phyloP scores from a whole-genome alignment of 2,329 filamentous ascomycete species.

The Fusarium compactum region DNA sequence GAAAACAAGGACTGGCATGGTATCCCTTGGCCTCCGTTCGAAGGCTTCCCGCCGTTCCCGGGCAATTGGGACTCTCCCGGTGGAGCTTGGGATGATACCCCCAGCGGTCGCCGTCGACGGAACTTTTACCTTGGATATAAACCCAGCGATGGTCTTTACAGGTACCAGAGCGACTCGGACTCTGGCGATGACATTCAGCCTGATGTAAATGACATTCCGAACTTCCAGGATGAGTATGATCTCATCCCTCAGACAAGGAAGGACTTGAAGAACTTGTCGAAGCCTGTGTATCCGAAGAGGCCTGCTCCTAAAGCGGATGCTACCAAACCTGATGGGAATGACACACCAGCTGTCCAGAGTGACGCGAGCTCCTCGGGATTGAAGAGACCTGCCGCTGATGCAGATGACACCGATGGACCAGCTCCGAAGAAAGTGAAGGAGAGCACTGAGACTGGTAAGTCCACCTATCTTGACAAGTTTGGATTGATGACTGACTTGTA shows the following conservation, averaged over 20 bases:
- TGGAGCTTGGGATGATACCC: background rate
- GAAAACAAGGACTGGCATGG: slow-evolving; percentile 43
- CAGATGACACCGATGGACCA: slow-evolving; percentile 9
- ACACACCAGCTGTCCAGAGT: slow-evolving; percentile 20
- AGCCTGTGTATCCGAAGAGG: background rate
- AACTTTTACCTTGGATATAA: slow-evolving; percentile 5
- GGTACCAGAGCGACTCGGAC: slow-evolving; percentile 33
- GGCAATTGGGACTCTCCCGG: slow-evolving; percentile 37
- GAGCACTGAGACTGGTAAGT: slow-evolving; percentile 17
- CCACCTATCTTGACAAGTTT: fast-evolving
- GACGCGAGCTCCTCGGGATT: background rate
- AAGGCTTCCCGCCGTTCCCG: slow-evolving; percentile 41
- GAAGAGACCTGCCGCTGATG: slow-evolving; percentile 2
- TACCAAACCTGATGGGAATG: slow-evolving; percentile 33
- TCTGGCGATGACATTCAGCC: slow-evolving; percentile 39
- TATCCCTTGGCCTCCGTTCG: slow-evolving; percentile 49
- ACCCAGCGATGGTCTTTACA: slow-evolving; percentile 35
- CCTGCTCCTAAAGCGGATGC: slow-evolving; percentile 15
- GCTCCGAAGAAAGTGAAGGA: slow-evolving; percentile 35
- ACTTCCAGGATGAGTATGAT: slow-evolving; percentile 9
- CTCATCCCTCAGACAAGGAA: no score
- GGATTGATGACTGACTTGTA: background rate
- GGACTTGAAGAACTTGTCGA: background rate
- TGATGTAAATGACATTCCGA: slow-evolving; percentile 34
- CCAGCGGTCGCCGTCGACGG: background rate